A percentile compares a stretch with the other conserved stretches of the same genome.
Conservation (phyloP, 179 eudicot genomes). For the Heliamphora pulchella region DNA sequence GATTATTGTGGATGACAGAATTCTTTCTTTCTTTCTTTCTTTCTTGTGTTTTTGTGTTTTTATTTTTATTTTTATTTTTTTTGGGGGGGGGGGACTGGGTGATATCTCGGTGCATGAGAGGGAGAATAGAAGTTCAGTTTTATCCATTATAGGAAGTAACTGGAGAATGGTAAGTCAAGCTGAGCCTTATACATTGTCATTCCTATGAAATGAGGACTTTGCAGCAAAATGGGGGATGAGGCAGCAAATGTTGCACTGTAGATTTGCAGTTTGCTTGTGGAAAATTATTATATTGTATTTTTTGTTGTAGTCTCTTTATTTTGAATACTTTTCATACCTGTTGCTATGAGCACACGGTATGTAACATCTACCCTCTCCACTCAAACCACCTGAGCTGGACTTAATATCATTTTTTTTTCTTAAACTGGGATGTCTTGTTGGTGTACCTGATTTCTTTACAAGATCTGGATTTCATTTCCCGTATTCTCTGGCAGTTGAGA, state of each 20-base stretch:
- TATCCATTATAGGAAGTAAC: not conserved
- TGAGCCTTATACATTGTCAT: not conserved
- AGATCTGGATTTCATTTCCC: not conserved
- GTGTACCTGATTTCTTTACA: not conserved
- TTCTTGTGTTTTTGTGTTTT: too few species aligned
- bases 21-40: too few species aligned
- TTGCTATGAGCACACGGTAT: not conserved
- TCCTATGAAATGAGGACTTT: not conserved
- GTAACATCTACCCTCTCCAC: not conserved
- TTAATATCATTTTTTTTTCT: not conserved
- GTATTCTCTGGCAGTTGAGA: not conserved
- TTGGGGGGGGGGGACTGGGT: too few species aligned
- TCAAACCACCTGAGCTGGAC: not conserved
- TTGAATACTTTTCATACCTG: not conserved
- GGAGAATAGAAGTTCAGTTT: not conserved
- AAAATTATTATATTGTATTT: not conserved
- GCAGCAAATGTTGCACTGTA: not conserved
- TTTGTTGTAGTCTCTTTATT: not conserved
- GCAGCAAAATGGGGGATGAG: not conserved
- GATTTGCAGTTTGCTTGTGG: not conserved
- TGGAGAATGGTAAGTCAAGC: not conserved
- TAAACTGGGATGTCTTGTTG: not conserved
- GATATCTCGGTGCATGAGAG: not conserved
- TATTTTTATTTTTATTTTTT: too few species aligned
- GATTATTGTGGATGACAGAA: too few species aligned